Evolutionary conservation across 2,329 filamentous ascomycete species (phyloP).

Genomic region (Penicillium janthinellum): DNA sequence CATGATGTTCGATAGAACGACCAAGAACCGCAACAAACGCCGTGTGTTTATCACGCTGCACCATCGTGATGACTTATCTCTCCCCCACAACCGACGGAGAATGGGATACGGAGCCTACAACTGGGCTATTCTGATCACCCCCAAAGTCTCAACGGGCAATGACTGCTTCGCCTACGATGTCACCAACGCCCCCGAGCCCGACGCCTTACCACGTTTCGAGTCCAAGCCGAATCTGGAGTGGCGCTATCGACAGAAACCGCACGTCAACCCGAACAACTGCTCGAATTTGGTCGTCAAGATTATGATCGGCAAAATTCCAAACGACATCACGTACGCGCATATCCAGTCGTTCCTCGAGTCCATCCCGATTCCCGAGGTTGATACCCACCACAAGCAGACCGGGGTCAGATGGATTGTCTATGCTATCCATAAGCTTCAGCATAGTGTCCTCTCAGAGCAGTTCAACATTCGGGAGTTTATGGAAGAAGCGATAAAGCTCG

Average conservation of each 20-base stretch:
- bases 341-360: not conserved
- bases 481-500: slow-evolving; percentile 3
- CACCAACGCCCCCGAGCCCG: slow-evolving; percentile 10
- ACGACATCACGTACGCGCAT: not conserved
- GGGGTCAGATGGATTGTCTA: slow-evolving; percentile 4
- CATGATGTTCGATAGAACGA: not conserved
- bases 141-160: slow-evolving; percentile 1
- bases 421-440: slow-evolving; percentile 4
- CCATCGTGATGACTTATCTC: slow-evolving; percentile 9
- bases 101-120: slow-evolving; percentile 18
- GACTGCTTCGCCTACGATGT: slow-evolving; percentile 17
- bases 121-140: slow-evolving; percentile 20
- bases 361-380: not conserved
- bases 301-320: slow-evolving; percentile 18
- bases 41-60: slow-evolving; percentile 4
- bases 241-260: slow-evolving; percentile 9
- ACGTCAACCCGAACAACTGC: slow-evolving; percentile 4
- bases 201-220: slow-evolving; percentile 1
- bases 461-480: slow-evolving; percentile 6
- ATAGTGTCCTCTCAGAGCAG: not conserved
- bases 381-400: not conserved
- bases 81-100: slow-evolving; percentile 2
- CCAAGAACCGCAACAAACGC: not conserved
- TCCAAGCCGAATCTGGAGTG: slow-evolving; percentile 14
- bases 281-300: slow-evolving; percentile 13